phyloP scores from a whole-genome alignment of 371 early-diverging fungal genomes.

The Saksenaea vasiformis region DNA sequence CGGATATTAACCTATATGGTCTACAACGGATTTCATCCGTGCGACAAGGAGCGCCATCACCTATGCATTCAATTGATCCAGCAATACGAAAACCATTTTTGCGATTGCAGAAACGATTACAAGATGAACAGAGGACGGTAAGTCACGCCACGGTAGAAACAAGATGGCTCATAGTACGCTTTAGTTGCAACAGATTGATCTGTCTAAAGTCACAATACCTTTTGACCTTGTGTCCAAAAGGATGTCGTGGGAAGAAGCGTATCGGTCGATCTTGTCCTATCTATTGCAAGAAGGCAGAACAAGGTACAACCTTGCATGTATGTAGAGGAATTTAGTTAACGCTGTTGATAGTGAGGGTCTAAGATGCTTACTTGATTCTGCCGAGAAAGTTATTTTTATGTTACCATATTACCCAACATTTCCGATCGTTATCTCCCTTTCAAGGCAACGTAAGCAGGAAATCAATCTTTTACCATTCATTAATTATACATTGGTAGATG shows the following conservation, averaged over 20 bases:
- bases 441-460: neutral
- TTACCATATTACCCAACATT: neutral
- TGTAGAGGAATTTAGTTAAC: neutral
- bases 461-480: no score
- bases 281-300: neutral
- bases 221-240: neutral
- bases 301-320: neutral
- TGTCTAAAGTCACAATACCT: neutral
- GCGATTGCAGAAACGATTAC: neutral
- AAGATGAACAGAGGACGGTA: neutral
- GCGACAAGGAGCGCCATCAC: neutral
- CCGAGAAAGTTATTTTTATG: neutral
- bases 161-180: neutral
- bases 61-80: neutral
- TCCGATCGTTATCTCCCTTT: neutral
- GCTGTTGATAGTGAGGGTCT: neutral
- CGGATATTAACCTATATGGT: neutral
- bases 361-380: neutral
- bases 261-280: neutral
- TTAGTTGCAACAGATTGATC: neutral
- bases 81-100: neutral
- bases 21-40: neutral
- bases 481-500: no score
- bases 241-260: neutral
- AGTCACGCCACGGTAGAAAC: neutral